A percentile compares a stretch with the other conserved stretches of the same genome.
These are phyloP conservation scores for Cordyceps farinosa DNA, from an alignment of 2,329 filamentous ascomycete genomes.

Conservation along the genomic window DNA sequence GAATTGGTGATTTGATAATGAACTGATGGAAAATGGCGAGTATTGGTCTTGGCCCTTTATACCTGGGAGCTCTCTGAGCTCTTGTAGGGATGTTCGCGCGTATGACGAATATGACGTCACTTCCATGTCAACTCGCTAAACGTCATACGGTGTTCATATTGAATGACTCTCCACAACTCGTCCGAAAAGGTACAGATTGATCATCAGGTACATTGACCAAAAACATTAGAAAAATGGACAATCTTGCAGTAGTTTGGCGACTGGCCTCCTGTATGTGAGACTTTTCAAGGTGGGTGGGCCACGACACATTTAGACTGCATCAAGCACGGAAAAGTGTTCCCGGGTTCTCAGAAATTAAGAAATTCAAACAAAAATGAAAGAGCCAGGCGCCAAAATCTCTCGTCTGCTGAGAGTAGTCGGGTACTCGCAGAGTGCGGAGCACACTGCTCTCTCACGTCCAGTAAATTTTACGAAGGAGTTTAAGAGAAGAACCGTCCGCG, in stretches of 20 bases:
- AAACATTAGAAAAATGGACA: not conserved
- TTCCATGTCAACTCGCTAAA: not conserved
- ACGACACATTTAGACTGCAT: not conserved
- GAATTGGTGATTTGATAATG: not conserved
- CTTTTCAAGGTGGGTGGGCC: not conserved
- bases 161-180: not conserved
- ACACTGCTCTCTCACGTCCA: no score
- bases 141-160: not conserved
- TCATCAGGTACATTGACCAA: not conserved
- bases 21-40: not conserved
- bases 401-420: no score
- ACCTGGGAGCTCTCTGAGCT: not conserved
- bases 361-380: not conserved
- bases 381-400: no score
- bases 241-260: not conserved
- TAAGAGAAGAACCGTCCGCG: no score
- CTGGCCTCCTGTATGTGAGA: not conserved
- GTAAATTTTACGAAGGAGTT: not conserved
- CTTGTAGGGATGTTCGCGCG: not conserved
- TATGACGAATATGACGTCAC: conserved; percentile 19
- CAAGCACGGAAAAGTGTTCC: no score
- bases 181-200: not conserved
- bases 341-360: no score
- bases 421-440: no score
- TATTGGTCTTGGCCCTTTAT: not conserved